phyloP scores from a whole-genome alignment of 164 flowering plant species.

The grape (Vitis vinifera) region ASM3070453v1 NC_081816.1:8861501-8862000 shows the following conservation, averaged over 20 bases:
- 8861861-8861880: background rate
- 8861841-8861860: background rate
- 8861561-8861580: no score
- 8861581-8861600: no score
- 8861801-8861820: background rate
- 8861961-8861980: no score
- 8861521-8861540: background rate
- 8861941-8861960: no score
- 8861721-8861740: no score
- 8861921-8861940: background rate
- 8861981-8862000: no score
- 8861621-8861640: background rate
- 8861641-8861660: background rate
- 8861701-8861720: no score
- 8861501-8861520: no score
- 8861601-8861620: background rate
- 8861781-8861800: background rate
- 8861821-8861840: background rate
- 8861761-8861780: background rate
- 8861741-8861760: background rate
- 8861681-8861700: no score
- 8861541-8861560: background rate
- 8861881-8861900: background rate
- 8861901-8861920: background rate
- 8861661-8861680: no score